These are phyloP conservation scores for Candida saitoana DNA, from an alignment of 805 yeast genomes.

Conservation along the genomic window DNA sequence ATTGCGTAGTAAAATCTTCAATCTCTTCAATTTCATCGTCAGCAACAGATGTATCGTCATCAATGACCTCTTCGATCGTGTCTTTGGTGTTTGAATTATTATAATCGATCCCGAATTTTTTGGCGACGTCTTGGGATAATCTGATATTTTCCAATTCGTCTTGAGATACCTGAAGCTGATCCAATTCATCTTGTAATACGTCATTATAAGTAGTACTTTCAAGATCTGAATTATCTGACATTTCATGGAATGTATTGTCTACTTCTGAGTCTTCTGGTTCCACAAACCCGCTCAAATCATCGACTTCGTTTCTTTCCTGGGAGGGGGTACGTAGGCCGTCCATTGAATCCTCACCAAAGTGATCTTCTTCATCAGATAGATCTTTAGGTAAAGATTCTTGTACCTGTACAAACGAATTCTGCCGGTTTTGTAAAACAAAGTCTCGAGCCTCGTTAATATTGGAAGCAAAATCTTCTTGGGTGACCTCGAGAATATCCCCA, in stretches of 20 bases:
- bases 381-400: not conserved
- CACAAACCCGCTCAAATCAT: conserved; percentile 25
- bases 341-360: conserved; percentile 30
- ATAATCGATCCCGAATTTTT: conserved; percentile 24
- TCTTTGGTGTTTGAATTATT: conserved; percentile 6
- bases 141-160: conserved; percentile 24
- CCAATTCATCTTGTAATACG: conserved; percentile 17
- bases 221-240: conserved; percentile 4
- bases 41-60: conserved; percentile 6
- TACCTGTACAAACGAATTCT: not conserved
- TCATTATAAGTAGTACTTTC: conserved; percentile 1
- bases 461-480: conserved; percentile 3
- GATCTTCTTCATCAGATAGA: conserved; percentile 23
- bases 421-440: not conserved
- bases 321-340: conserved; percentile 33
- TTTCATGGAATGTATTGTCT: conserved; percentile 12
- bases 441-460: conserved; percentile 17
- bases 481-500: conserved; percentile 3
- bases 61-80: conserved; percentile 8
- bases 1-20: conserved; percentile 30
- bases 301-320: conserved; percentile 28
- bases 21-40: conserved; percentile 16
- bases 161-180: conserved; percentile 5
- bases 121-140: conserved; percentile 33
- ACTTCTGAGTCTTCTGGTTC: conserved; percentile 12